Base-by-base conservation (phyloP, 495 filamentous ascomycete species). In the Cercophora scortea region DNA sequence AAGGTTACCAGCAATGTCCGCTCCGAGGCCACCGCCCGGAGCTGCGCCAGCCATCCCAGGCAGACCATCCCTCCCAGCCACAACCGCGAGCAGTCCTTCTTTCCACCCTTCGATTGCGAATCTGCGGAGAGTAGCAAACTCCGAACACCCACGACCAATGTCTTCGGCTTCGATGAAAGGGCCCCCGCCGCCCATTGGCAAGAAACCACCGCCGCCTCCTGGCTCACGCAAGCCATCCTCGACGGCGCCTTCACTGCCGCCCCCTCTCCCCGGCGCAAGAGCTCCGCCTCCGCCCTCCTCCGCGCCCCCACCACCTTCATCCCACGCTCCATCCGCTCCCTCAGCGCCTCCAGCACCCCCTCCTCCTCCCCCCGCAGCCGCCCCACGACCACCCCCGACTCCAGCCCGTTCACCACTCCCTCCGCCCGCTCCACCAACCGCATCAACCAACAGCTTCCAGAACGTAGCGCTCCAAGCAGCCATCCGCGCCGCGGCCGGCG, bases 201-300 rank as follows among this genome's bases (percentile, higher is more conserved):
- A 79, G 63, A 81, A 81, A 59, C 87, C 88, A 18, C 85, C 85
- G 34, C 83, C 84, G 32, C 78, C 81, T 35, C 85, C 79, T n/a
- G 81, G 80, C 48, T 82, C 79, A 32, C 73, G 86, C 51, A 90
- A 89, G 61, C 85, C 82, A 6, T 84, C 81, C 13, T 69, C 72
- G 42, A 60, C 74, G 40, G 63, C 71, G 36, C 71, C 72, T 36
- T 66, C 69, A 63, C 33, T 70, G 70, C 66, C 78, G 38, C 71
- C 75, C 53, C 68, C 72, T 42, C 61, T 71, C 33, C 71, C 72
- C n/a, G 58, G 69, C 16, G 64, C 72, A 8, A 77, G 81, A 39
- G 71, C 82, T 16, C 74, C 78, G 36, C 74, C 80, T 9, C 71
- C 76, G 18, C 71, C 76, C 25, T 71, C 73, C 38, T 70, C 79